Conservation (phyloP, 2,329 filamentous ascomycete genomes). For the Juglanconis oblonga region DNA sequence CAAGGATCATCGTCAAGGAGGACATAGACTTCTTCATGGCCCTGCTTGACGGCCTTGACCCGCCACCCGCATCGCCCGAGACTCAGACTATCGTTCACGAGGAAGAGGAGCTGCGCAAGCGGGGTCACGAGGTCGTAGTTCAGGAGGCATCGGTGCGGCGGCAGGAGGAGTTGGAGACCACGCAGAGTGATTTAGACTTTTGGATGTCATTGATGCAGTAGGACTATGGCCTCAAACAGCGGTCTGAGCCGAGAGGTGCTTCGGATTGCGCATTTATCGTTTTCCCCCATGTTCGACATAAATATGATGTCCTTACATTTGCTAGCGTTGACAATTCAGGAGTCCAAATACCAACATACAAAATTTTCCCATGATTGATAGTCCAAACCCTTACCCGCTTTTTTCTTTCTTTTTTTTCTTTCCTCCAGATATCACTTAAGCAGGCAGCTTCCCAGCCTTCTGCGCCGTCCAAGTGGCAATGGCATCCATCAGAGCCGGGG, state of each 20-base stretch:
- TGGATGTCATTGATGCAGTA: slow-evolving; percentile 5
- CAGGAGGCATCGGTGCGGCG: not conserved
- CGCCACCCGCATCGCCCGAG: not conserved
- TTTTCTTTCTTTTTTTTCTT: too few relatives aligned
- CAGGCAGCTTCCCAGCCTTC: slow-evolving; percentile 34
- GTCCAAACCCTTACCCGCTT: not conserved
- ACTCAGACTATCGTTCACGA: not conserved
- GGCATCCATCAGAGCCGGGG: slow-evolving; percentile 61
- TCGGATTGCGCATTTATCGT: not conserved
- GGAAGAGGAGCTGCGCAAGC: not conserved
- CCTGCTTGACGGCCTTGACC: not conserved
- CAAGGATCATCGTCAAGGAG: slow-evolving; percentile 8
- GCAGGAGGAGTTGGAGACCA: slow-evolving; percentile 20
- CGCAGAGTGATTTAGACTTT: slow-evolving; percentile 19
- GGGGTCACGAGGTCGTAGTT: not conserved
- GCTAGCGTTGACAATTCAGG: too few relatives aligned
- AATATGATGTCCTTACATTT: too few relatives aligned
- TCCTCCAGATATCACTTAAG: slow-evolving; percentile 7
- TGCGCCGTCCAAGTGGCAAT: slow-evolving; percentile 54
- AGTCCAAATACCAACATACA: not conserved
- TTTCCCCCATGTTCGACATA: too few relatives aligned
- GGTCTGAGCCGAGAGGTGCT: not conserved
- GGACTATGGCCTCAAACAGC: not conserved
- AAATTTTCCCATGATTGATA: too few relatives aligned
- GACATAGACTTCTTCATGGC: slow-evolving; percentile 11